Conservation (phyloP, 257 asterid species). For the Scutellaria galericulata region DNA sequence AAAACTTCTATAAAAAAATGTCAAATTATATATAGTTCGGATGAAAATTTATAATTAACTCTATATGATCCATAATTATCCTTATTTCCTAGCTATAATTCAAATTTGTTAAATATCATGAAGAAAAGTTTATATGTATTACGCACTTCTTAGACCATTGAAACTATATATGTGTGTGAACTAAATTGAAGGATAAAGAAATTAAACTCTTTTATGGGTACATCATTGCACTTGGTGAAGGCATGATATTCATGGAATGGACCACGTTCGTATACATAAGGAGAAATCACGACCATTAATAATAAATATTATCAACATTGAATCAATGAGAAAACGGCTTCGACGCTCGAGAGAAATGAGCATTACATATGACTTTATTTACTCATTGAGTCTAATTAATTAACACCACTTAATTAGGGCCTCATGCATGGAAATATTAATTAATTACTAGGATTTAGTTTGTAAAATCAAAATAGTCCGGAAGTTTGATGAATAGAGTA, state of each 20-base stretch:
- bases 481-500: conserved; percentile 19
- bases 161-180: too few species aligned
- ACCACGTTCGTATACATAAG: neutral
- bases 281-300: neutral
- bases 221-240: neutral
- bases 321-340: neutral
- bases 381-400: conserved; percentile 15
- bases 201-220: neutral
- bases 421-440: neutral
- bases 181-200: too few species aligned
- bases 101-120: too few species aligned
- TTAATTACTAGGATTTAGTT: neutral
- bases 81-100: too few species aligned
- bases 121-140: too few species aligned
- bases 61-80: too few species aligned
- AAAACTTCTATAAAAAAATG: too few species aligned
- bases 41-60: too few species aligned
- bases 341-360: neutral
- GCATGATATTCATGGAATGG: neutral
- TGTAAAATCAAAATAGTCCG: conserved; percentile 7
- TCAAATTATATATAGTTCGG: too few species aligned
- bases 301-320: neutral
- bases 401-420: conserved; percentile 6
- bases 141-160: too few species aligned
- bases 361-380: too few species aligned